phyloP scores from a whole-genome alignment of 176 grass and related monocot species.

The Oryza meridionalis region DNA sequence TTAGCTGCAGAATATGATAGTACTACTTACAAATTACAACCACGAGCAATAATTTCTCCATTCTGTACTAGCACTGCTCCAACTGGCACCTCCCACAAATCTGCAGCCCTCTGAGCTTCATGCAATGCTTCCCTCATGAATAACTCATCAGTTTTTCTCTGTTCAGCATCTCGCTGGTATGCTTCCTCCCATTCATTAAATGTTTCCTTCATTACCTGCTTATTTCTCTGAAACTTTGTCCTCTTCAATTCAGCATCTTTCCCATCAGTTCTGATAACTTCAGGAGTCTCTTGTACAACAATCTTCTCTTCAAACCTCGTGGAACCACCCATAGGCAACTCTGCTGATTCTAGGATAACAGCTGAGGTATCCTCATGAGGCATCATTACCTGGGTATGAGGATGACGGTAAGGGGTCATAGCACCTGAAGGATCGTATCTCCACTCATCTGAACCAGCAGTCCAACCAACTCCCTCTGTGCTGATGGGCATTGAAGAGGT shows the following conservation, averaged over 20 bases:
- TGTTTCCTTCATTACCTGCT: conserved; percentile 77
- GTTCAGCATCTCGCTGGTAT: conserved; percentile 66
- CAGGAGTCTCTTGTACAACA: conserved; percentile 41
- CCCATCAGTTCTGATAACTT: conserved; percentile 43
- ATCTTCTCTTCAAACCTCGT: conserved; percentile 49
- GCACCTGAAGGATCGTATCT: conserved; percentile 41
- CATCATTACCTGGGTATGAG: conserved; percentile 31
- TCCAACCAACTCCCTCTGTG: conserved; percentile 30
- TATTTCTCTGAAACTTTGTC: conserved; percentile 73
- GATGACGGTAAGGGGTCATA: conserved; percentile 33
- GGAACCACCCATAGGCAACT: conserved; percentile 29
- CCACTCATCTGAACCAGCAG: conserved; percentile 25
- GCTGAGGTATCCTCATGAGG: conserved; percentile 39
- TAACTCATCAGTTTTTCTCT: conserved; percentile 80
- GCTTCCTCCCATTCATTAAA: conserved; percentile 96
- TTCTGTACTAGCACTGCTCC: conserved; percentile 90
- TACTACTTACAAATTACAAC: conserved; percentile 85
- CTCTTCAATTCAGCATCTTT: conserved; percentile 62
- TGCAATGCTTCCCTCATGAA: conserved; percentile 97
- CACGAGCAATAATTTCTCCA: conserved; percentile 93
- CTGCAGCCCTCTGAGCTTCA: conserved; percentile 94
- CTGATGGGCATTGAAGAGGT: conserved; percentile 40
- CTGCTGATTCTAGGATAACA: conserved; percentile 37
- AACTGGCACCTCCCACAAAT: conserved; percentile 96
- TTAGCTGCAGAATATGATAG: conserved; percentile 28